These are phyloP conservation scores for Vachellia pachyceras DNA, from an alignment of 306 rosid genomes.

Conservation along the genomic window DNA sequence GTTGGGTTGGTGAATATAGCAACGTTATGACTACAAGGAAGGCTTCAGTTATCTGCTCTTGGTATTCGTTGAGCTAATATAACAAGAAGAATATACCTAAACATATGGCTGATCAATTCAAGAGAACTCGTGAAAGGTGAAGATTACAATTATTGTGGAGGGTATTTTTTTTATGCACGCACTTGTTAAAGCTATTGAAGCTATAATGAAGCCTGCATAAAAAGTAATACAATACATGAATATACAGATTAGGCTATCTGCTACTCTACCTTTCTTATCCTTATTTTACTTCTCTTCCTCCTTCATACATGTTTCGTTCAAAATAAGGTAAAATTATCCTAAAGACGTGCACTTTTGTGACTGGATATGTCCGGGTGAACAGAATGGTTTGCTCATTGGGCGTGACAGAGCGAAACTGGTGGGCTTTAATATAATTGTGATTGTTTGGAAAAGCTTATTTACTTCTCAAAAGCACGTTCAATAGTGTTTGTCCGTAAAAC, in stretches of 20 bases:
- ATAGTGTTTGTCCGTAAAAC: too few relatives aligned
- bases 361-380: constrained; percentile 56
- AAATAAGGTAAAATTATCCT: constrained; percentile 7
- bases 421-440: not conserved
- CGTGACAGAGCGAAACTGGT: not conserved
- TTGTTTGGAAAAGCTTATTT: too few relatives aligned
- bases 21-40: constrained; percentile 14
- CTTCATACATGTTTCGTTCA: constrained; percentile 12
- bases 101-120: constrained; percentile 3
- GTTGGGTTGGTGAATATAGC: constrained; percentile 8
- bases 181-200: constrained; percentile 26
- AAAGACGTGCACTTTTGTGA: constrained; percentile 26
- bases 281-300: not conserved
- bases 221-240: not conserved
- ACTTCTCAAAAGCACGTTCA: too few relatives aligned
- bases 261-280: not conserved
- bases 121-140: constrained; percentile 9
- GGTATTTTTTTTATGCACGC: not conserved
- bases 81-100: constrained; percentile 16
- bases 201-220: constrained; percentile 2
- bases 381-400: constrained; percentile 27
- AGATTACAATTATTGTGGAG: constrained; percentile 24
- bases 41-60: constrained; percentile 8
- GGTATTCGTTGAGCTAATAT: constrained; percentile 22
- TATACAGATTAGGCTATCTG: constrained; percentile 8